Evolutionary conservation across 305 asterid genomes (phyloP).

Genomic region (Fraxinus sp.): DNA sequence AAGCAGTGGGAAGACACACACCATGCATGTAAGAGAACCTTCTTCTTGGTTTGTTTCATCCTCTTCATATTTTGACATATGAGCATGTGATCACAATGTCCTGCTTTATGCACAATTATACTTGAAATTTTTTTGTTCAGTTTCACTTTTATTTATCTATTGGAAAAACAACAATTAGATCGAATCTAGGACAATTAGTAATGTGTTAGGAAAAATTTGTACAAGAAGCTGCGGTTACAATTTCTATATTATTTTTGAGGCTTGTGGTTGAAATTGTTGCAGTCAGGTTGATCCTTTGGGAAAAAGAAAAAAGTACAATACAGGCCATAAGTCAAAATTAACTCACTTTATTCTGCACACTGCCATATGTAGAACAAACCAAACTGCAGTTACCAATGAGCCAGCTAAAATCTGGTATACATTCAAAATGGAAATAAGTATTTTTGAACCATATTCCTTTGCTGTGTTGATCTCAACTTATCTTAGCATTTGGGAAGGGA

Average conservation of each 20-base stretch:
- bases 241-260: constrained; percentile 2
- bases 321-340: constrained; percentile 9
- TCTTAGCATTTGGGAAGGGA: constrained; percentile 10
- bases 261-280: constrained; percentile 6
- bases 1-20: constrained; percentile 99
- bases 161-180: background rate
- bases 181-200: background rate
- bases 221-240: background rate
- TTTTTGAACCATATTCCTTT: background rate
- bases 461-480: background rate
- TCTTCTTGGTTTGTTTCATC: constrained; percentile 19
- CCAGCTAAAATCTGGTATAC: constrained; percentile 11
- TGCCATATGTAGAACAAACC: background rate
- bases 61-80: constrained; percentile 7
- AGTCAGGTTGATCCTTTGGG: constrained; percentile 10
- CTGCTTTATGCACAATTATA: constrained; percentile 10
- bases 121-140: background rate
- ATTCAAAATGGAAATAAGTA: background rate
- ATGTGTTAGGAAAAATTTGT: background rate
- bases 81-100: background rate
- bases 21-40: constrained; percentile 87
- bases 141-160: constrained; percentile 13
- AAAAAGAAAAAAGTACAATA: constrained; percentile 17
- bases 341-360: constrained; percentile 10
- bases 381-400: background rate